Evolutionary conservation across 75 land plant species (phyloP).

Genomic region (Selaginella tamariscina): DNA sequence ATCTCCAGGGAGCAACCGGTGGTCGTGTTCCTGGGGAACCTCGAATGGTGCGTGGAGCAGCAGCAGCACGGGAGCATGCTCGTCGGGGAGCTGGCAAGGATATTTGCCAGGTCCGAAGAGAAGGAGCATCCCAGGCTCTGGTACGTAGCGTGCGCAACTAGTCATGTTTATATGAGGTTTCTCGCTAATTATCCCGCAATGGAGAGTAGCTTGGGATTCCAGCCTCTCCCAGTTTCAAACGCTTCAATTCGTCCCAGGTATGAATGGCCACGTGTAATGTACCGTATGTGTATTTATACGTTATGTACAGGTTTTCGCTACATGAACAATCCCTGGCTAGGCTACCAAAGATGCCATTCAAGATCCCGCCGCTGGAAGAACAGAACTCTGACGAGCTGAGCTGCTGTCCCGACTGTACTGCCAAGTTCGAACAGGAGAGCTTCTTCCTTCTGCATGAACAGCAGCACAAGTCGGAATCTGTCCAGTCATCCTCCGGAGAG

Average conservation of each 20-base stretch:
- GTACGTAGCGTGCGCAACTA: background rate
- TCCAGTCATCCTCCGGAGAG: background rate
- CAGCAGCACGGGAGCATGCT: background rate
- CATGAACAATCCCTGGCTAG: background rate
- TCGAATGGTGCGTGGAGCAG: background rate
- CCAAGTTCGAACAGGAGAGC: background rate
- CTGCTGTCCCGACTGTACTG: background rate
- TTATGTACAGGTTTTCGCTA: background rate
- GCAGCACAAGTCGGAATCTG: background rate
- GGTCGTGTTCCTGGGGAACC: background rate
- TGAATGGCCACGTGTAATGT: too few species aligned
- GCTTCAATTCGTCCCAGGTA: background rate
- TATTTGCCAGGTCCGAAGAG: background rate
- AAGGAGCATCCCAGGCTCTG: too few species aligned
- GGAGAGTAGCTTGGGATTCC: background rate
- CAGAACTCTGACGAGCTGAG: background rate
- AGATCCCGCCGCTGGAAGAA: background rate
- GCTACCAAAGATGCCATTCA: background rate
- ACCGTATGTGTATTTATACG: too few species aligned
- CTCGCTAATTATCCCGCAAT: background rate
- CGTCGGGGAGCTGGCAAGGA: background rate
- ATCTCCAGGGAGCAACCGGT: background rate
- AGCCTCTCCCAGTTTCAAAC: background rate
- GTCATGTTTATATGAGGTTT: background rate
- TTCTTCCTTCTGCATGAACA: background rate